Evolutionary conservation across 768 basidiomycete genomes (phyloP), one percentile per base, ranked within the genome.

Genomic region (Mrakia gelida): DNA sequence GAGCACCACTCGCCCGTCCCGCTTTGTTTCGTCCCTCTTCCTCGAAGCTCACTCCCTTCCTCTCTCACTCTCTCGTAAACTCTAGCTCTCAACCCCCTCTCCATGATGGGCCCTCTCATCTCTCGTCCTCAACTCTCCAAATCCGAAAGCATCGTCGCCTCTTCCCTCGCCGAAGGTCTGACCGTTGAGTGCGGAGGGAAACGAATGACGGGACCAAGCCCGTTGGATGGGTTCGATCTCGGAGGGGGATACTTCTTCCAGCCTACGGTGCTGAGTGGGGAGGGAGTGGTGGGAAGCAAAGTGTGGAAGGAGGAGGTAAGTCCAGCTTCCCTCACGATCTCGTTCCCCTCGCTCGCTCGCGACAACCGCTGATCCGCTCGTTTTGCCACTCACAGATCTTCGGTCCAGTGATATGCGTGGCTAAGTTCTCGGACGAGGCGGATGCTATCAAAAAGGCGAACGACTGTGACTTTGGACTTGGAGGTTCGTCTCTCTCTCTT

Each of bases 81-180:
- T 2, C 18, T 81, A 94, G 93, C 93, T 10, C 84, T 88, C 63
- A 92, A 93, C 81, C 89, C 88, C 3, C 85, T 86, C 77, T 91
- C 89, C 6, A 89, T 89, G 3, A 94, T 95, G 92, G 93, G 93
- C 10, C 88, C 91, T 9, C 87, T 95, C 61, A 93, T 95, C 71
- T 92, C 91, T 3, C 81, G 81, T 15, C 85, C 85, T 10, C 91
- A 92, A 78, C 87, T 94, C 21, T 82, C 87, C 52, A 88, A 92
- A 30, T 91, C 94, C 54, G 88, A 91, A 77, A 82, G 73, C 0
- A 88, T 92, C 82, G 84, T 84, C 0, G 87, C 82, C 7, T 86
- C 89, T 30, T 86, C 87, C 18, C 86, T 85, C 59, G 84, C 75
- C 0, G 85, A 90, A 1, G 86, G 83, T 21, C 81, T 94, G 18